These are phyloP conservation scores for Chlorella sp. DNA, from an alignment of 139 green algal genomes.

Conservation along the genomic window DNA sequence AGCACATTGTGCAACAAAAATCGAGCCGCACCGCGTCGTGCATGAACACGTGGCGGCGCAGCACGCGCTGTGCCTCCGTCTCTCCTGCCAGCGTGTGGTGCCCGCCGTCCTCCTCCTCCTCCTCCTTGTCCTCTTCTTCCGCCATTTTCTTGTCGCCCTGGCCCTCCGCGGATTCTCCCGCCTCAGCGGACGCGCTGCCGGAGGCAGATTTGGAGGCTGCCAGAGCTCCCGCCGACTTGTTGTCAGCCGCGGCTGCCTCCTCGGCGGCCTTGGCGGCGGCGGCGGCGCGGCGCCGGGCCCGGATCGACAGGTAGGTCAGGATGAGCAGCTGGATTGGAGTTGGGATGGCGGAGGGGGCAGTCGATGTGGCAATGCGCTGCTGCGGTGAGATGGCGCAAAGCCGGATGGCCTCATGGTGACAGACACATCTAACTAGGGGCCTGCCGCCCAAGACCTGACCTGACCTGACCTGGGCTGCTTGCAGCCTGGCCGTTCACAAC, in stretches of 20 bases:
- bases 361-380: no score
- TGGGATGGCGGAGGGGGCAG: background rate
- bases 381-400: no score
- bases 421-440: no score
- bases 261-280: background rate
- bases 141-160: background rate
- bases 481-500: no score
- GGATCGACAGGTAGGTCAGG: background rate
- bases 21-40: background rate
- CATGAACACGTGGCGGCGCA: conserved; percentile 47
- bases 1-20: background rate
- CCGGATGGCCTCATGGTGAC: no score
- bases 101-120: background rate
- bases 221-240: background rate
- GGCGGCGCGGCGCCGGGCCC: background rate
- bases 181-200: background rate
- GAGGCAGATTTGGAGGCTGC: background rate
- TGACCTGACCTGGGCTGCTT: no score
- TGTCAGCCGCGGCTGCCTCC: background rate
- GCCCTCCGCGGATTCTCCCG: background rate
- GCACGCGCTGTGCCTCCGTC: background rate
- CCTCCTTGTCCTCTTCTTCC: background rate
- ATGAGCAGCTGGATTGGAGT: background rate
- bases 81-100: background rate
- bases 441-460: no score